Evolutionary conservation across 495 filamentous ascomycete species (phyloP).

Genomic region (Lasiosphaeris hirsuta): DNA sequence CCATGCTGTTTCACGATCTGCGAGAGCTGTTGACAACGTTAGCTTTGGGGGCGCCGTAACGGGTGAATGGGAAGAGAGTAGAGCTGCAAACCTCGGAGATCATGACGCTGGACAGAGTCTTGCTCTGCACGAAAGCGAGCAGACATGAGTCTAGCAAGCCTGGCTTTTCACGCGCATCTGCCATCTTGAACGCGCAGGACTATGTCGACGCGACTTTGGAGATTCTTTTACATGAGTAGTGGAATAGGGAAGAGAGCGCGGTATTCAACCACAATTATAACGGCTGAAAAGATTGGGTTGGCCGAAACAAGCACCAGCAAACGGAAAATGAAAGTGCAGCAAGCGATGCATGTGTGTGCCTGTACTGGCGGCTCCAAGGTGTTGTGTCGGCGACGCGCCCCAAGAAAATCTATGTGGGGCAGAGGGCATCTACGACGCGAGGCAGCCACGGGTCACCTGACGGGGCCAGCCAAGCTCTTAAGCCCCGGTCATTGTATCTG

Average conservation of each 20-base stretch:
- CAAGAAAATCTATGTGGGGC: slow-evolving; percentile 17
- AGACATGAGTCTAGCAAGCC: slow-evolving; percentile 37
- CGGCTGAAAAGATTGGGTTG: not conserved
- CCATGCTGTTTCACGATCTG: slow-evolving; percentile 52
- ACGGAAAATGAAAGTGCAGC: not conserved
- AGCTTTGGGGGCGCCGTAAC: not conserved
- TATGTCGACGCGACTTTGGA: slow-evolving; percentile 16
- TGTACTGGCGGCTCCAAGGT: not conserved
- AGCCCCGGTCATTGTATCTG: too few relatives aligned
- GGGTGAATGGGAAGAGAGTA: not conserved
- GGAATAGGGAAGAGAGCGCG: not conserved
- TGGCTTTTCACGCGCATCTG: slow-evolving; percentile 23
- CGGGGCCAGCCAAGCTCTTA: not conserved
- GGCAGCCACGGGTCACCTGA: slow-evolving; percentile 30
- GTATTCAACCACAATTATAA: not conserved
- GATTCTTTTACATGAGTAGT: not conserved
- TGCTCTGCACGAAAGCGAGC: slow-evolving; percentile 46
- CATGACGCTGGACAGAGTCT: slow-evolving; percentile 35
- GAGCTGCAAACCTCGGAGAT: slow-evolving; percentile 43
- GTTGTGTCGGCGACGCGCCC: slow-evolving; percentile 20
- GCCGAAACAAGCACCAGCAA: not conserved
- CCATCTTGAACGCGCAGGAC: slow-evolving; percentile 34
- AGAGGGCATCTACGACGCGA: slow-evolving; percentile 21
- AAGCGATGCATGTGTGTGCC: not conserved
- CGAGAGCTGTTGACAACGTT: slow-evolving; percentile 30